phyloP scores from a whole-genome alignment of 129 eudicot genomes.

The Escallonia rubra region DNA sequence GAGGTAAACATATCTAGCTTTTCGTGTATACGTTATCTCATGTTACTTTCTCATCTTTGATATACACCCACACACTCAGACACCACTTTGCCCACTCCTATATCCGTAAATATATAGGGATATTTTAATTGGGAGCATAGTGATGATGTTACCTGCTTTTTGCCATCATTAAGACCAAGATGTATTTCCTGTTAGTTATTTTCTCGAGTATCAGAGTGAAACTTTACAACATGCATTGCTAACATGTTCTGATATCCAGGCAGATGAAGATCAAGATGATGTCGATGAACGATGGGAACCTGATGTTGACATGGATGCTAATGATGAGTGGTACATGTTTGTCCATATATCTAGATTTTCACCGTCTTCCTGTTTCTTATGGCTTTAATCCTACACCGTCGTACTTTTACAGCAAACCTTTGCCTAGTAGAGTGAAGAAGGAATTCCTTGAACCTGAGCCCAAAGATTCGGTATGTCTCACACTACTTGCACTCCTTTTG shows the following conservation, averaged over 20 bases:
- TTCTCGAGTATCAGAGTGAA: background rate
- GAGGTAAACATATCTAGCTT: too few species aligned
- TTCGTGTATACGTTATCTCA: too few species aligned
- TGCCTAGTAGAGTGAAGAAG: constrained; percentile 57
- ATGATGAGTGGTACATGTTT: constrained; percentile 37
- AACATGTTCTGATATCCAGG: constrained; percentile 27
- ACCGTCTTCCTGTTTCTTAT: background rate
- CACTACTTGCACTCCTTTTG: background rate
- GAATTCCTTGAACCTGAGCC: constrained; percentile 55
- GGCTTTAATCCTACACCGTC: background rate
- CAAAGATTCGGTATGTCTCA: constrained; percentile 49
- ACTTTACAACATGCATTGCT: background rate
- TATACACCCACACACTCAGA: too few species aligned
- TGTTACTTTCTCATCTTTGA: too few species aligned
- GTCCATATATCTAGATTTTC: background rate
- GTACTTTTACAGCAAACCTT: constrained; percentile 31
- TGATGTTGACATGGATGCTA: constrained; percentile 60
- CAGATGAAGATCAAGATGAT: constrained; percentile 80
- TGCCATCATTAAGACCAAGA: background rate
- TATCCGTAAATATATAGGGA: too few species aligned
- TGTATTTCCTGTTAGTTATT: background rate
- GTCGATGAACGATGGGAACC: constrained; percentile 55
- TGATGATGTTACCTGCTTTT: background rate
- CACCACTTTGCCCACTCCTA: too few species aligned
- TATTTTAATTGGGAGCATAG: too few species aligned